These are phyloP conservation scores for Nemania sp. DNA, from an alignment of 2,329 filamentous ascomycete genomes.

Conservation along the genomic window DNA sequence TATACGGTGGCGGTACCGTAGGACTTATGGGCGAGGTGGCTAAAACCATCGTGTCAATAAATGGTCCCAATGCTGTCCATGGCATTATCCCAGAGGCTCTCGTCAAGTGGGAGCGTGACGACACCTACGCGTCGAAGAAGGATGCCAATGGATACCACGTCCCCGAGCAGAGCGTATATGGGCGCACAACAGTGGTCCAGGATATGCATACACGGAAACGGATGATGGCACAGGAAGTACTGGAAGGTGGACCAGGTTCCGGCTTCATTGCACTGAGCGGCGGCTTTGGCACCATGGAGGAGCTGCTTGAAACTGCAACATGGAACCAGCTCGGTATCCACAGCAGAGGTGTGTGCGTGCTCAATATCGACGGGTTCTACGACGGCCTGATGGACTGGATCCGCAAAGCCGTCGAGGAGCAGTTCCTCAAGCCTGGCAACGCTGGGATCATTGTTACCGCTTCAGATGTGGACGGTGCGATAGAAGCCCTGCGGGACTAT, in stretches of 20 bases:
- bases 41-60: conserved; percentile 83
- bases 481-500: conserved; percentile 78
- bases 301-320: conserved; percentile 89
- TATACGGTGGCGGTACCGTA: conserved; percentile 94
- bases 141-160: conserved; percentile 65
- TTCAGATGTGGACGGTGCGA: conserved; percentile 76
- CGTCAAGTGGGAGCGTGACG: conserved; percentile 79
- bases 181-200: conserved; percentile 85
- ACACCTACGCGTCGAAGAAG: conserved; percentile 62
- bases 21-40: conserved; percentile 97
- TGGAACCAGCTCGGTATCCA: conserved; percentile 99
- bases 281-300: conserved; percentile 95
- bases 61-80: conserved; percentile 85
- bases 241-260: conserved; percentile 81
- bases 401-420: conserved; percentile 76
- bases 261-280: conserved; percentile 89
- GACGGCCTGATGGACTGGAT: conserved; percentile 89
- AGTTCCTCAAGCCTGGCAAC: conserved; percentile 80
- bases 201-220: conserved; percentile 98
- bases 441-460: conserved; percentile 83
- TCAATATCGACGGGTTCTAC: conserved; percentile 93
- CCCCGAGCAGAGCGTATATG: conserved; percentile 76
- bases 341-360: conserved; percentile 78
- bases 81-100: conserved; percentile 93
- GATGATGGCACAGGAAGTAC: conserved; percentile 90